Percentiles rank a stretch among this genome's conserved stretches.
Evolutionary conservation across 495 filamentous ascomycete genomes (phyloP).

Genomic region (Cudoniella acicularis): DNA sequence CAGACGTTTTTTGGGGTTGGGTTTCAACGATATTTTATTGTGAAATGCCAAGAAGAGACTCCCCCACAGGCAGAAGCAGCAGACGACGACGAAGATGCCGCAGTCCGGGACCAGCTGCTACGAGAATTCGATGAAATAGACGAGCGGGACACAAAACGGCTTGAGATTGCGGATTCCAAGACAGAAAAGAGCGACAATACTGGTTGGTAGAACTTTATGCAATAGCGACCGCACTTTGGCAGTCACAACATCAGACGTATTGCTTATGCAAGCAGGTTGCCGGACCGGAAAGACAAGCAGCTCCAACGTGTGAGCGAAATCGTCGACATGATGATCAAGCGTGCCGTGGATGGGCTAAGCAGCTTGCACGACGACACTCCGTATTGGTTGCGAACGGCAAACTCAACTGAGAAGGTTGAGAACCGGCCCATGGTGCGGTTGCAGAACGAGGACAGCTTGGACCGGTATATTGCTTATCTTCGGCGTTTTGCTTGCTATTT

Average conservation of each 20-base stretch:
- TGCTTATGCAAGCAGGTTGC: background rate
- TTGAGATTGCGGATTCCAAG: background rate
- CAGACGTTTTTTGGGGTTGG: background rate
- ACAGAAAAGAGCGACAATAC: background rate
- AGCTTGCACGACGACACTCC: background rate
- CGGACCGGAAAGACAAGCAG: background rate
- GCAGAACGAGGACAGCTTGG: slow-evolving; percentile 10
- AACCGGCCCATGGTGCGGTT: background rate
- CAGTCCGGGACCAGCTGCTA: background rate
- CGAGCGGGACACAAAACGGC: background rate
- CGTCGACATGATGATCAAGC: background rate
- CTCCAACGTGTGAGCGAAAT: background rate
- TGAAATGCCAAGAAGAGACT: background rate
- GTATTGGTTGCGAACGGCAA: slow-evolving; percentile 1
- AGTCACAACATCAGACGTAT: background rate
- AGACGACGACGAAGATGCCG: background rate
- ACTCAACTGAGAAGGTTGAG: background rate
- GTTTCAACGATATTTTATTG: background rate
- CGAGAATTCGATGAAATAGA: background rate
- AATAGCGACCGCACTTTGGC: background rate
- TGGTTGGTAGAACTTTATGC: background rate
- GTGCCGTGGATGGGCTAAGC: background rate
- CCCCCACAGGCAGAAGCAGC: background rate
- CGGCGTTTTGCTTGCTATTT: slow-evolving; percentile 6
- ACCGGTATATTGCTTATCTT: slow-evolving; percentile 12